Evolutionary conservation across 148 eudicot genomes (phyloP).

Genomic region (Rhododendron williamsianum): DNA sequence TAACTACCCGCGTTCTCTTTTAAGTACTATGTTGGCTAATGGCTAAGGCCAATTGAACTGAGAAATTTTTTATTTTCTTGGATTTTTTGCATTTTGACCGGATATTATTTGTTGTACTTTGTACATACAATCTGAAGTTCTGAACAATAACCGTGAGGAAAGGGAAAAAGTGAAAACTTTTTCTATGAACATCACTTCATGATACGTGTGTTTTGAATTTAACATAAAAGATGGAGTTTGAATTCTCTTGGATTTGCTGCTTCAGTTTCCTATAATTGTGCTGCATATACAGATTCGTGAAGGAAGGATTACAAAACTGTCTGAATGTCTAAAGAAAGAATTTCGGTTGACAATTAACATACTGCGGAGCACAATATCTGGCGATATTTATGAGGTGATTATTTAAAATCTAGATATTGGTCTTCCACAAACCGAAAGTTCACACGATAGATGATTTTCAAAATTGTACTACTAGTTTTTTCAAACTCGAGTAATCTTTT

Average conservation of each 20-base stretch:
- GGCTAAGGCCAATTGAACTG: neutral
- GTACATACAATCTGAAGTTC: neutral
- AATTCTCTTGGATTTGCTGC: neutral
- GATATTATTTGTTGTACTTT: neutral
- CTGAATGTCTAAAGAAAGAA: slow-evolving; percentile 84
- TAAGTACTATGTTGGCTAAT: neutral
- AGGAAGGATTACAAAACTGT: slow-evolving; percentile 62
- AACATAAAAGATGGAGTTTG: neutral
- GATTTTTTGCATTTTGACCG: neutral
- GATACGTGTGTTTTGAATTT: neutral
- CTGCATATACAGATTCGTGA: slow-evolving; percentile 60
- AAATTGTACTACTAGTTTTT: neutral
- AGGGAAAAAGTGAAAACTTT: neutral
- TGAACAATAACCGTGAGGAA: neutral
- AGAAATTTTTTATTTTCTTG: neutral
- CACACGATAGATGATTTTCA: neutral
- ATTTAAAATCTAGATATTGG: neutral
- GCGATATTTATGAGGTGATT: slow-evolving; percentile 85
- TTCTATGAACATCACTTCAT: neutral
- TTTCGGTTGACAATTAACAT: slow-evolving; percentile 82
- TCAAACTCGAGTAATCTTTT: neutral
- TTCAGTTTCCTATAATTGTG: neutral
- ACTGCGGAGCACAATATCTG: slow-evolving; percentile 55
- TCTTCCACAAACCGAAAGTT: neutral
- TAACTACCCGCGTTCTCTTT: neutral